Base-by-base conservation (phyloP, 2,329 filamentous ascomycete genomes). In the Aspergillus glaucus region DNA sequence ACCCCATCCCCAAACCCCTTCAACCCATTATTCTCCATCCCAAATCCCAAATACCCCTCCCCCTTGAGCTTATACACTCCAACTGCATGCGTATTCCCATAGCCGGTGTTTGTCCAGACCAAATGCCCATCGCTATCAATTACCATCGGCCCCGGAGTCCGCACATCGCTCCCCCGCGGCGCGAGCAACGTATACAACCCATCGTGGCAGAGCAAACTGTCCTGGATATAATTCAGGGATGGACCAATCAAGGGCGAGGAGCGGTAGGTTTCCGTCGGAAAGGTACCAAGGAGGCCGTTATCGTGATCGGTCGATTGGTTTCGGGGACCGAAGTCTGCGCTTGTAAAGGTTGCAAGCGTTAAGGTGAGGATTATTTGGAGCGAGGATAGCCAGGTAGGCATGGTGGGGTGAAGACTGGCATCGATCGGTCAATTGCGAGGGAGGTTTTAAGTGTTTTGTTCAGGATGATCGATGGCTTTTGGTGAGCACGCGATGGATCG, bases 31-130 rank as follows among this genome's bases (percentile, higher is more conserved):
- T 74, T 69, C 14, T 75, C 75, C n/a, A 70, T 65, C 74, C 75
- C 77, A 53, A 76, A 77, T 0, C 73, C 75, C 44, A 78, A 56
- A 58, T 75, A 76, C 7, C 63, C 56, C 50, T 75, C 57, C 2
- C 69, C 72, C 49, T 66, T 67, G 52, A 72, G 77, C 6, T 59
- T 54, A 54, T 77, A 72, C 1, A 75, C 69, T 51, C 72, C 70
- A 4, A 75, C 56, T 54, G 76, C 75, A 51, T 76, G 75, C 5
- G 72, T 68, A 44, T 72, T 63, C 9, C 58, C 56, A 40, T 66
- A 66, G 34, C 61, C 55, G 0, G 6, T 21, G 26, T 61, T 64
- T 43, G 69, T 74, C 75, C 75, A 78, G 6, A 77, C 66, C 17
- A 77, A 55, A 49, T 73, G 64, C 5, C 74, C 74, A 2, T 67